Evolutionary conservation across 2,329 filamentous ascomycete species (phyloP).

Genomic region (Sporothrix pseudoabietina): DNA sequence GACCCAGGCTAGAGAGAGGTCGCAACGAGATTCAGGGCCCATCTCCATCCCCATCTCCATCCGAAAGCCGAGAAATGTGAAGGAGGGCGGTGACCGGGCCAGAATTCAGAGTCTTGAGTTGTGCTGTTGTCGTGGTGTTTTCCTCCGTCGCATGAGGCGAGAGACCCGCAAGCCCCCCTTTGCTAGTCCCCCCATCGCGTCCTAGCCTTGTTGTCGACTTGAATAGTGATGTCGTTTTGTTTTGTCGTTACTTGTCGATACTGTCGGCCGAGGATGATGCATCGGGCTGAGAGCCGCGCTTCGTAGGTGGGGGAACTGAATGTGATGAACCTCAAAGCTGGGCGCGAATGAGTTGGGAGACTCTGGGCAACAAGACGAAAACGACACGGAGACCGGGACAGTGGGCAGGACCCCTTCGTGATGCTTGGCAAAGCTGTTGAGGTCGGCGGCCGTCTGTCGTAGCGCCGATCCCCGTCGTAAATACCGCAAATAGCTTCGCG

Average conservation of each 20-base stretch:
- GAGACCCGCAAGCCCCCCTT: neutral
- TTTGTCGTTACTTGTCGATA: neutral
- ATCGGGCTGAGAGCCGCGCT: neutral
- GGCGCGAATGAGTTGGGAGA: neutral
- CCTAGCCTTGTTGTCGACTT: neutral
- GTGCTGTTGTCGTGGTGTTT: neutral
- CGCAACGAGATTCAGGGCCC: neutral
- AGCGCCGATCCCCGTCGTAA: neutral
- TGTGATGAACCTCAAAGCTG: neutral
- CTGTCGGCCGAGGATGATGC: conserved; percentile 2
- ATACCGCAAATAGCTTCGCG: neutral
- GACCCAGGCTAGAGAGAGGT: neutral
- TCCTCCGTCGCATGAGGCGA: neutral
- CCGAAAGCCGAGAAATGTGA: neutral
- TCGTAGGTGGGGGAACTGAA: neutral
- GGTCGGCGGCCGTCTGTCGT: neutral
- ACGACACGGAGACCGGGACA: neutral
- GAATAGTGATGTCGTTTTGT: neutral
- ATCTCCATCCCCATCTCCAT: neutral
- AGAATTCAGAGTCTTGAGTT: neutral
- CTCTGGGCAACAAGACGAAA: neutral
- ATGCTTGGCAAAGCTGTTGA: neutral
- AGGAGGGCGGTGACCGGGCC: neutral
- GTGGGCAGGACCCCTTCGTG: neutral
- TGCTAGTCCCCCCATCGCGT: neutral